Conservation (phyloP, 2,329 filamentous ascomycete genomes). For the Aspergillus clavatus region DNA sequence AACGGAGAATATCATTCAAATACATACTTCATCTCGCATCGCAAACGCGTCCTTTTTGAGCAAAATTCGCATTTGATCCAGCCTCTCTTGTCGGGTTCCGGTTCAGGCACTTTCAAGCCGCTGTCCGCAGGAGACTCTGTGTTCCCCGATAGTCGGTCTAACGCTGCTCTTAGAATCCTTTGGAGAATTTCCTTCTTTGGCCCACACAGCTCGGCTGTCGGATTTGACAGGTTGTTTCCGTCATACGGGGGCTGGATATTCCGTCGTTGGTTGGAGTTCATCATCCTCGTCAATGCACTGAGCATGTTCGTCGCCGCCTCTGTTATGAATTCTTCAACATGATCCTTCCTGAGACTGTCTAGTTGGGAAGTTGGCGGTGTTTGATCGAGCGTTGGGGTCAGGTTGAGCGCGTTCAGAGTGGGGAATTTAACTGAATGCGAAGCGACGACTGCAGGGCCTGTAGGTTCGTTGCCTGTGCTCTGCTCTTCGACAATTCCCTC, state of each 20-base stretch:
- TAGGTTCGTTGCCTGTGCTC: neutral
- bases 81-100: conserved; percentile 18
- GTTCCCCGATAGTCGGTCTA: conserved; percentile 21
- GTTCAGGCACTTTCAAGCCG: conserved; percentile 2
- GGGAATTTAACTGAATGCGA: conserved; percentile 12
- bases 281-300: conserved; percentile 30
- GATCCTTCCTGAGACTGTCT: conserved; percentile 3
- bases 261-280: conserved; percentile 23
- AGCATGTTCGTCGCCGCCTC: conserved; percentile 31
- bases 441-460: neutral
- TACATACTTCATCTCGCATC: conserved; percentile 37
- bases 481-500: neutral
- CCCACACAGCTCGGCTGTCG: conserved; percentile 21
- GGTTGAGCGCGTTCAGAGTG: conserved; percentile 8
- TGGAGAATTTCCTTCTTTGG: conserved; percentile 31
- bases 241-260: conserved; percentile 20
- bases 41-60: conserved; percentile 27
- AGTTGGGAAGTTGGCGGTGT: conserved; percentile 5
- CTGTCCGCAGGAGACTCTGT: conserved; percentile 3
- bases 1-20: neutral
- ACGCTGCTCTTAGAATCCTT: conserved; percentile 26
- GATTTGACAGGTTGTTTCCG: conserved; percentile 15
- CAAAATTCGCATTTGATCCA: conserved; percentile 31
- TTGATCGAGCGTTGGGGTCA: conserved; percentile 10
- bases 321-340: conserved; percentile 21